phyloP scores from a whole-genome alignment of 2,329 filamentous ascomycete species.

The Arthrobotrys entomopaga region DNA sequence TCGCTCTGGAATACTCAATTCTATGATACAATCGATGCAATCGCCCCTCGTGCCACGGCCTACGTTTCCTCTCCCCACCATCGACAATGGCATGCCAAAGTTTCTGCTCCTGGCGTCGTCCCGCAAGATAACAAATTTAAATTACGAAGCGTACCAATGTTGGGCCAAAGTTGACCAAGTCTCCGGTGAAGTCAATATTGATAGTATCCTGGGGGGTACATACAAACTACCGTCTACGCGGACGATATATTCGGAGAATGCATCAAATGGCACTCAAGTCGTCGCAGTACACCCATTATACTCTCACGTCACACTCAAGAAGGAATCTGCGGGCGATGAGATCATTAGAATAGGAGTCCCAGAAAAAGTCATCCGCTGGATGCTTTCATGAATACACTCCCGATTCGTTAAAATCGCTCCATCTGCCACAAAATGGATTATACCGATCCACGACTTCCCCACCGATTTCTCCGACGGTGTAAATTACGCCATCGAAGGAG shows the following conservation, averaged over 20 bases:
- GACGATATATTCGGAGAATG: conserved; percentile 72
- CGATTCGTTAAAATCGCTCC: conserved; percentile 65
- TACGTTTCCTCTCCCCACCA: conserved; percentile 68
- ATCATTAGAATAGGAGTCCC: conserved; percentile 73
- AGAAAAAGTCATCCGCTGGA: conserved; percentile 71
- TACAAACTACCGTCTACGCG: conserved; percentile 74
- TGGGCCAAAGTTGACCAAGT: conserved; percentile 67
- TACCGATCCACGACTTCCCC: conserved; percentile 73
- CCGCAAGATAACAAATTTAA: conserved; percentile 71
- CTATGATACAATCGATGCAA: conserved; percentile 73
- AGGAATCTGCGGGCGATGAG: conserved; percentile 69
- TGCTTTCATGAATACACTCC: conserved; percentile 69
- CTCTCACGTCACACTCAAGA: conserved; percentile 65
- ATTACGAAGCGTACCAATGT: conserved; percentile 71
- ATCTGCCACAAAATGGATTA: conserved; percentile 70
- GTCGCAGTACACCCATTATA: conserved; percentile 63
- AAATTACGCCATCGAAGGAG: conserved; percentile 69
- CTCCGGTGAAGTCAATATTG: conserved; percentile 67
- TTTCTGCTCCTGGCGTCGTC: conserved; percentile 66
- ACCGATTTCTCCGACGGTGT: conserved; percentile 71
- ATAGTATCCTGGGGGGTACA: conserved; percentile 68
- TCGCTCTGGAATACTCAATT: conserved; percentile 70
- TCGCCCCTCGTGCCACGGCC: conserved; percentile 70
- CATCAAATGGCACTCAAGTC: conserved; percentile 64
- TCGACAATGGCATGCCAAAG: conserved; percentile 66